Evolutionary conservation across 257 asterid genomes (phyloP).

Genomic region (Forsythia viridissima): DNA sequence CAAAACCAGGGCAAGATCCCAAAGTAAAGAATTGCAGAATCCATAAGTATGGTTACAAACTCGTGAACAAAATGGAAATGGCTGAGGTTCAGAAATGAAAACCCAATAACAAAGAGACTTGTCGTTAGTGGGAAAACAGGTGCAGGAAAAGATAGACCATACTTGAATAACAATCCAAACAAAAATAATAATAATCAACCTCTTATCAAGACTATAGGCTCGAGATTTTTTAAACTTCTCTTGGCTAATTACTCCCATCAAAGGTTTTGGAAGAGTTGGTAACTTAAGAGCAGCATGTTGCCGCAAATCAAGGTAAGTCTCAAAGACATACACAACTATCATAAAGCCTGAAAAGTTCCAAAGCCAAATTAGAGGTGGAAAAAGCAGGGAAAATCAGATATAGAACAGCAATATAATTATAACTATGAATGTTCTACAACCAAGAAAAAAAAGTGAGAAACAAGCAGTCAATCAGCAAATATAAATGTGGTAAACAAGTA

Average conservation of each 20-base stretch:
- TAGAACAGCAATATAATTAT: not conserved
- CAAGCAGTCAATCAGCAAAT: not conserved
- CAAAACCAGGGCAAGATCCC: slow-evolving; percentile 95
- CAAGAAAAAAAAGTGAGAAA: not conserved
- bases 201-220: slow-evolving; percentile 94
- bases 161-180: not conserved
- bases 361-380: slow-evolving; percentile 15
- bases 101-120: slow-evolving; percentile 20
- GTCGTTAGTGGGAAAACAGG: slow-evolving; percentile 13
- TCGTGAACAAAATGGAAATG: slow-evolving; percentile 84
- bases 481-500: not conserved
- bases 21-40: slow-evolving; percentile 72
- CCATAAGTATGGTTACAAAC: slow-evolving; percentile 78
- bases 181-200: slow-evolving; percentile 43
- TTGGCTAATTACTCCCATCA: slow-evolving; percentile 83
- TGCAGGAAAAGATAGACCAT: not conserved
- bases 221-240: slow-evolving; percentile 94
- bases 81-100: slow-evolving; percentile 41
- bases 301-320: slow-evolving; percentile 83
- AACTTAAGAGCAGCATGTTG: slow-evolving; percentile 85
- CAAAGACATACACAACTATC: slow-evolving; percentile 79
- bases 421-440: not conserved
- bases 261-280: slow-evolving; percentile 85
- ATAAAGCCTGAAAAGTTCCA: slow-evolving; percentile 70
- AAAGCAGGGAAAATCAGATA: not conserved